Evolutionary conservation across 495 filamentous ascomycete genomes (phyloP), one percentile per base, ranked within the genome.

Genomic region (Aspergillus sclerotiicarbonarius): DNA sequence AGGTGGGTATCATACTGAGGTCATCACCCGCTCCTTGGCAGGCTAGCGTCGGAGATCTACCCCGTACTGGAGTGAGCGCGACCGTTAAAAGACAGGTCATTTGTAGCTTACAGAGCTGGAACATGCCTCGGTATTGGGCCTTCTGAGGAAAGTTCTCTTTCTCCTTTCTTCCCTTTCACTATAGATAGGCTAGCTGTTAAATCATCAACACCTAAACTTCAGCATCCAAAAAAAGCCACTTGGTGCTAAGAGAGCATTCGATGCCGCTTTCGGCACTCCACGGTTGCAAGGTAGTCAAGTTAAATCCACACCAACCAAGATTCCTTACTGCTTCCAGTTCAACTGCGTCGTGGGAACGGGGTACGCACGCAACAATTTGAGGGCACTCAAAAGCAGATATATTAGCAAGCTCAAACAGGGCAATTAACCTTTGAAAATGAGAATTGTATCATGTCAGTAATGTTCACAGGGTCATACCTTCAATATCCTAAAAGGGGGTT

Each of bases 301-400:
- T 88, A 64, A 96, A 97, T 31, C 92, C 92, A 62, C 92, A 92
- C 92, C 92, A 97, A 62, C 92, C 88, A 35, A 97, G 82, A 56
- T 90, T 90, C 63, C 85, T 87, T 58, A 87, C 83, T 53, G 95
- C 77, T 51, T 85, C 78, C 60, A 85, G 79, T 51, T 82, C 75
- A 44, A 86, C 76, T 49, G 84, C 74, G 21, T 81, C 77, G 39
- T 81, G 75, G 19, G 72, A 77, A 49, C 91, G 85, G 64, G 90
- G 89, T 47, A 96, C 77, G 70, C 90, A 92, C 62, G 91, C 85
- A 37, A 96, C 83, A 47, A 96, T 83, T 63, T 87, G 83, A 18
- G 84, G 82, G 69, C 92, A 95, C 57, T 72, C 82, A 66, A 96
- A 85, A 51, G 80, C 80, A 39, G 85, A 80, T 49, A 84, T 82